Conservation (phyloP, 2,329 filamentous ascomycete species). For the Chrysoporthe cubensis region DNA sequence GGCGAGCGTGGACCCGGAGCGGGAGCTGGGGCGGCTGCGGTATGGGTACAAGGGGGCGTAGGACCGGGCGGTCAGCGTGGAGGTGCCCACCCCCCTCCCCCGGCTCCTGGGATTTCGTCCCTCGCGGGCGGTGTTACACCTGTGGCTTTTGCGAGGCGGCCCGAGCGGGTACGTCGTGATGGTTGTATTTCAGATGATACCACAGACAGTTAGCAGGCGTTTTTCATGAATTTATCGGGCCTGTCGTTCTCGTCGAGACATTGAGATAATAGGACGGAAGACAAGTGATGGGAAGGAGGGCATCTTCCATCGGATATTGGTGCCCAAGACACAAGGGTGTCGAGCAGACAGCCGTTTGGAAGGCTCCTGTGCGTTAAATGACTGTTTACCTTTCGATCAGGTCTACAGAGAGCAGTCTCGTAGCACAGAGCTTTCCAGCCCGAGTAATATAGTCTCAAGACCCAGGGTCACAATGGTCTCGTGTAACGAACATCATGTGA, state of each 20-base stretch:
- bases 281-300: background rate
- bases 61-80: background rate
- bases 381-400: too few species aligned
- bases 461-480: too few species aligned
- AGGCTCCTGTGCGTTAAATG: too few species aligned
- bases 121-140: background rate
- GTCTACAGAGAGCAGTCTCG: too few species aligned
- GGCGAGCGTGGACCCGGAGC: constrained; percentile 69
- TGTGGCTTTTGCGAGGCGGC: background rate
- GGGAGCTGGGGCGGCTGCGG: constrained; percentile 63
- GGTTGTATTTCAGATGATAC: background rate
- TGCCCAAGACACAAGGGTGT: too few species aligned
- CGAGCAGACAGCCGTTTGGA: too few species aligned
- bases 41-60: constrained; percentile 72
- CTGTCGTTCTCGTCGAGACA: too few species aligned
- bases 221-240: background rate
- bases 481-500: too few species aligned
- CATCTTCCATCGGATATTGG: background rate
- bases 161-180: too few species aligned
- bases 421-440: too few species aligned
- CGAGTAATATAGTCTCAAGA: too few species aligned
- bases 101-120: background rate
- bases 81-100: background rate
- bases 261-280: background rate
- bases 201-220: background rate